Evolutionary conservation across 2,329 filamentous ascomycete species (phyloP), one percentile per base, ranked within the genome.

Genomic region (Didymella segeticola): DNA sequence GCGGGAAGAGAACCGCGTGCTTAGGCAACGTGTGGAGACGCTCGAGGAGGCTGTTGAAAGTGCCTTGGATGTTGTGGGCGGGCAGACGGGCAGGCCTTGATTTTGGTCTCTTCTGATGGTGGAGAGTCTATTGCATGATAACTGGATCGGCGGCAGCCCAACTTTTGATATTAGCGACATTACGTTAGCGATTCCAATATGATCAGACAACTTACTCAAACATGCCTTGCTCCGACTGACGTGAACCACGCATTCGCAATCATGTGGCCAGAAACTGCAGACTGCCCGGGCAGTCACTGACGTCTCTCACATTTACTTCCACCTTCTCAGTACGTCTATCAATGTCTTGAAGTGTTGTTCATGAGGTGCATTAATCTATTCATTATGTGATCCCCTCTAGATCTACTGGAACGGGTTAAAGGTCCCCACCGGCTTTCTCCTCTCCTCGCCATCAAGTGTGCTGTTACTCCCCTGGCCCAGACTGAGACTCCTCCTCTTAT

Each of bases 1-100:
- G 68, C 85, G 70, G 73, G 83, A 82, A 42, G 83, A 87, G 70
- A 87, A 85, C 57, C 70, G 74, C 22, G 76, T 75, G 7, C 68
- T 87, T 41, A 82, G 83, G 62, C 71, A 75, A 37, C 75, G 83
- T 41, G 75, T 87, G 3, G 77, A 77, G 10, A 78, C 82, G 45
- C 72, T 87, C 29, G 82, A 86, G 63, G 71, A 76, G 34, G 79
- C 79, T 17, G 76, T 86, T 43, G 83, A 87, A 48, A 80, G 82
- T 34, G 83, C 81, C 43, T 76, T 87, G 58, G 79, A 81, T 53
- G 72, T 85, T 43, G 80, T 85, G 36, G 64, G 67, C 53, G 71
- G 72, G 29, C 68, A 68, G 25, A 72, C 65, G 66, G 64, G 33
- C 7, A 29, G 41, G 51, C 34, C 27, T 20, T 54, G 20, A 53